These are phyloP conservation scores for Phytopythium litorale DNA, from an alignment of 352 stramenopile species.

Conservation along the genomic window DNA sequence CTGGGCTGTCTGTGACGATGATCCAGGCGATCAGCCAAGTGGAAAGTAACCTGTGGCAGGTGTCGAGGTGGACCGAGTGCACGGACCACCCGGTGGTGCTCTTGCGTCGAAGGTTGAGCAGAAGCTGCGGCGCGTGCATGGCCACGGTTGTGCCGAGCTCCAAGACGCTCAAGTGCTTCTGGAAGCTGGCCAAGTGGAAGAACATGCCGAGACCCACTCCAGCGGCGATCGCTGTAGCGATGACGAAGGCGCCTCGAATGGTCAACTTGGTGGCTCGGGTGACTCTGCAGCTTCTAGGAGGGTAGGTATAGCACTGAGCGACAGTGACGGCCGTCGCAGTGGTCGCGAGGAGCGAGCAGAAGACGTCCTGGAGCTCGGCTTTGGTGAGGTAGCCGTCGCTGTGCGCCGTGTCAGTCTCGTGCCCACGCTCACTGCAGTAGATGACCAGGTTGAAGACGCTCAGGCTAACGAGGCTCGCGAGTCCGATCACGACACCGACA, in stretches of 20 bases:
- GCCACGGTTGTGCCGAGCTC: conserved; percentile 89
- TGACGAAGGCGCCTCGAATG: neutral
- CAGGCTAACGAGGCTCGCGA: conserved; percentile 91
- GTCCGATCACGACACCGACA: conserved; percentile 88
- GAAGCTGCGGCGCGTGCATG: conserved; percentile 92
- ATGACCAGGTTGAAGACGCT: conserved; percentile 87
- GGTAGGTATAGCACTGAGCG: conserved; percentile 86
- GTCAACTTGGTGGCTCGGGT: conserved; percentile 26
- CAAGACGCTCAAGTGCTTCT: conserved; percentile 56
- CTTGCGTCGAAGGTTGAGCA: conserved; percentile 90
- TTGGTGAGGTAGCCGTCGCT: conserved; percentile 58
- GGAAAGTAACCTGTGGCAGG: too few species aligned
- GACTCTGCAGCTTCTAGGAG: too few species aligned
- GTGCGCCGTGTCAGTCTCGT: conserved; percentile 69
- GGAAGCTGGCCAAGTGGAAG: too few species aligned
- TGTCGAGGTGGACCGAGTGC: conserved; percentile 94
- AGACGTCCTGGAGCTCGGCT: conserved; percentile 83
- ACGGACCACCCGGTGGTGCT: conserved; percentile 93
- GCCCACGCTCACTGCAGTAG: conserved; percentile 73
- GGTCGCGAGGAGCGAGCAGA: conserved; percentile 90
- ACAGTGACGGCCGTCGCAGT: conserved; percentile 77
- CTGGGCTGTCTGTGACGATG: conserved; percentile 89
- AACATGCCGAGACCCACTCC: too few species aligned
- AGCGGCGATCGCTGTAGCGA: too few species aligned
- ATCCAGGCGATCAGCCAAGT: conserved; percentile 86